Conservation (phyloP, 169 alveolate species). For the Cyclospora cayetanensis region DNA sequence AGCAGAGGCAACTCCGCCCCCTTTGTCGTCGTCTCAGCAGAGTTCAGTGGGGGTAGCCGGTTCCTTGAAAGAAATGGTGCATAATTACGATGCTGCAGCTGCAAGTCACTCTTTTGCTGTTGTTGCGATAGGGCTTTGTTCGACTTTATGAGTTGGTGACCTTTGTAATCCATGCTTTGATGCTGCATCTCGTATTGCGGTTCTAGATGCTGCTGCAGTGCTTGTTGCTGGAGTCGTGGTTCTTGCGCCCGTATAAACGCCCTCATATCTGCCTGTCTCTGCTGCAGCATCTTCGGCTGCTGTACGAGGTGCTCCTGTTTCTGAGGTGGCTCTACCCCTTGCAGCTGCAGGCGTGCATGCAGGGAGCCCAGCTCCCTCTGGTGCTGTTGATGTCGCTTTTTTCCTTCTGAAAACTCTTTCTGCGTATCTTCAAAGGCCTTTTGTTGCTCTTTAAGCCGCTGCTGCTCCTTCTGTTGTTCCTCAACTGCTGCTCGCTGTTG, state of each 20-base stretch:
- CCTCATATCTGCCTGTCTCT: slow-evolving; percentile 5
- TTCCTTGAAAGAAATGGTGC: too few relatives aligned
- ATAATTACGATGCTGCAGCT: not conserved
- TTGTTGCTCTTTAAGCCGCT: not conserved
- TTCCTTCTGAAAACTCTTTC: not conserved
- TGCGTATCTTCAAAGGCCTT: not conserved
- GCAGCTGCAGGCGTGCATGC: not conserved
- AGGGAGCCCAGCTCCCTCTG: not conserved
- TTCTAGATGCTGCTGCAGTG: slow-evolving; percentile 48
- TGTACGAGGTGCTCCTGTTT: too few relatives aligned
- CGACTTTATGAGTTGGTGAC: slow-evolving; percentile 12
- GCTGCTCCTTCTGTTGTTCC: slow-evolving; percentile 24
- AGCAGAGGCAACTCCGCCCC: slow-evolving; percentile 8
- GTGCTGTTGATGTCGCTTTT: slow-evolving; percentile 4
- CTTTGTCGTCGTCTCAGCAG: slow-evolving; percentile 4
- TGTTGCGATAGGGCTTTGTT: slow-evolving; percentile 22
- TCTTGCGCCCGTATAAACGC: slow-evolving; percentile 28
- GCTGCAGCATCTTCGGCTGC: slow-evolving; percentile 1
- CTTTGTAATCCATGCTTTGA: slow-evolving; percentile 10
- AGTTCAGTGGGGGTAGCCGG: not conserved
- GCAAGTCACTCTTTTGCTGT: slow-evolving; percentile 1
- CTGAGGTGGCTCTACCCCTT: not conserved
- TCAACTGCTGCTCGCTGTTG: slow-evolving; percentile 38
- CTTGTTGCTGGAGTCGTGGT: too few relatives aligned
- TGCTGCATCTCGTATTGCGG: slow-evolving; percentile 25